These are phyloP conservation scores for Xylariaceae sp. DNA, from an alignment of 2,329 filamentous ascomycete genomes.

Conservation along the genomic window DNA sequence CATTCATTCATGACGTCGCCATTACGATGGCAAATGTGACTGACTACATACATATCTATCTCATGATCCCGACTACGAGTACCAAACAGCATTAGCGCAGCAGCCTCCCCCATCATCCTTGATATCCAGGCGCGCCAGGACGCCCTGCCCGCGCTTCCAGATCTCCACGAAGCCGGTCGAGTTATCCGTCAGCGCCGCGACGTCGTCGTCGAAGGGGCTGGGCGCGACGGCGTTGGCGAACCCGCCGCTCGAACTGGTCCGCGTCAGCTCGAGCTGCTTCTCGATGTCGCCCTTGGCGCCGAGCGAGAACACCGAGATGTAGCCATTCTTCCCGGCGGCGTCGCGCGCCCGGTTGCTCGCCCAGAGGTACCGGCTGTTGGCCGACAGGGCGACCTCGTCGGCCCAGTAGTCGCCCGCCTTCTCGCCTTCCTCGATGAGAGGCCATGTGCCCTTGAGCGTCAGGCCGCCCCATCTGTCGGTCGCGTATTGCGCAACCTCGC, in stretches of 20 bases:
- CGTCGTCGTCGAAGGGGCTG: constrained; percentile 36
- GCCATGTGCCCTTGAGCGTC: constrained; percentile 14
- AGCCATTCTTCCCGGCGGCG: constrained; percentile 31
- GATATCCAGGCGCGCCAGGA: too few relatives aligned
- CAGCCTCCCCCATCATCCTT: too few relatives aligned
- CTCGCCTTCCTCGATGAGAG: constrained; percentile 28
- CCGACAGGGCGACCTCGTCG: constrained; percentile 38
- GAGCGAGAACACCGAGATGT: constrained; percentile 39
- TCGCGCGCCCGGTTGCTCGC: constrained; percentile 32
- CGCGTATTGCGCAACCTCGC: constrained; percentile 27
- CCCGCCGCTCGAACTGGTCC: constrained; percentile 39
- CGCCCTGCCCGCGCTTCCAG: constrained; percentile 29
- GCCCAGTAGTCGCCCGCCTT: constrained; percentile 35
- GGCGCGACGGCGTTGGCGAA: constrained; percentile 40
- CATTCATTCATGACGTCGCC: too few relatives aligned
- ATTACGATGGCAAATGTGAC: too few relatives aligned
- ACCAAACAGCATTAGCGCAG: too few relatives aligned
- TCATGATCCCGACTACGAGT: too few relatives aligned
- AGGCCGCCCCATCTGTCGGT: constrained; percentile 20
- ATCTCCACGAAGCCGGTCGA: constrained; percentile 40
- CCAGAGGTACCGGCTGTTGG: constrained; percentile 35
- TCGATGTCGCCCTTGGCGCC: constrained; percentile 32
- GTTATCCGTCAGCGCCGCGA: constrained; percentile 40
- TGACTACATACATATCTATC: too few relatives aligned
- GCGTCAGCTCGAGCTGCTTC: constrained; percentile 35